Evolutionary conservation across 1,139 yeast species (phyloP).

Genomic region (Yamadazyma sp.): DNA sequence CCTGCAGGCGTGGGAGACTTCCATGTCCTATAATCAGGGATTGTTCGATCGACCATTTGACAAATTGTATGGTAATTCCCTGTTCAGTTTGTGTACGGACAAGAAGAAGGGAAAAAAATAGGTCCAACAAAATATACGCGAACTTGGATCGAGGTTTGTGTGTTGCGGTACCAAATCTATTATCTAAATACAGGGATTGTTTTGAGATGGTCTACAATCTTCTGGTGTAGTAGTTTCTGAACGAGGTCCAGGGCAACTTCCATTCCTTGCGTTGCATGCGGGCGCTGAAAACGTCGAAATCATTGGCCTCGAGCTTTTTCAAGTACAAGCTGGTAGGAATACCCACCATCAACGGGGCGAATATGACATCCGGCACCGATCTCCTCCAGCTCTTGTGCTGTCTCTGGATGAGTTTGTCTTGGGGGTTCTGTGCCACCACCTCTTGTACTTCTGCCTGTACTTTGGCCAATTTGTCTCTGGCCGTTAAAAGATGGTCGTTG

Average conservation of each 20-base stretch:
- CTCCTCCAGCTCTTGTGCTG: constrained; percentile 42
- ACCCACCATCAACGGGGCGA: constrained; percentile 66
- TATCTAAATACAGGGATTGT: too few species aligned
- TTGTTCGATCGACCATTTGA: neutral
- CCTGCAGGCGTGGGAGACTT: constrained; percentile 14
- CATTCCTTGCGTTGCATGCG: constrained; percentile 60
- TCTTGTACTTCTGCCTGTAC: constrained; percentile 33
- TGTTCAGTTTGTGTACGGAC: too few species aligned
- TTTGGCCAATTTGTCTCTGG: constrained; percentile 51
- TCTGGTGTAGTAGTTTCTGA: constrained; percentile 50
- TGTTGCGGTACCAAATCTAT: too few species aligned
- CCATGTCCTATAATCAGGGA: neutral
- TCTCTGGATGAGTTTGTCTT: constrained; percentile 30
- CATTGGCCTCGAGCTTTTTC: constrained; percentile 56
- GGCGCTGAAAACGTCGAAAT: constrained; percentile 60
- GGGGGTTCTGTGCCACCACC: constrained; percentile 23
- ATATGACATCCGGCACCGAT: constrained; percentile 63
- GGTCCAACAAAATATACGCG: constrained; percentile 1
- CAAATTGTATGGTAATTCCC: too few species aligned
- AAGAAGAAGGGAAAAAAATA: neutral
- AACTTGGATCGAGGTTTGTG: too few species aligned
- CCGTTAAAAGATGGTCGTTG: constrained; percentile 76
- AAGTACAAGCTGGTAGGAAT: constrained; percentile 67
- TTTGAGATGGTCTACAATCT: neutral
- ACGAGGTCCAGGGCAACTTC: constrained; percentile 71